Conservation (phyloP, 768 basidiomycete species). For the Calocybe indica region DNA sequence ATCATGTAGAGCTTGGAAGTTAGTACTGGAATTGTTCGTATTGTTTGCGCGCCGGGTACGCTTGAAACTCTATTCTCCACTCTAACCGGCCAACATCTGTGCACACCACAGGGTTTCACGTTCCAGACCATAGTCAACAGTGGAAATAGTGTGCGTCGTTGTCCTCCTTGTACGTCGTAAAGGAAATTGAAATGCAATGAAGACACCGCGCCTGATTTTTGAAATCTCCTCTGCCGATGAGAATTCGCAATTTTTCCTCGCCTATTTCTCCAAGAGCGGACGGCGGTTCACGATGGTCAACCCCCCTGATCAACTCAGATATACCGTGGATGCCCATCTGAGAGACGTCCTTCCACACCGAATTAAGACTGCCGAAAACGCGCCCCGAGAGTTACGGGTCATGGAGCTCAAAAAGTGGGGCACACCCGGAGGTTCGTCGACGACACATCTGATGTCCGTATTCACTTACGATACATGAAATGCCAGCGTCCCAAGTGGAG, state of each 20-base stretch:
- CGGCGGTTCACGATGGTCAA: conserved; percentile 45
- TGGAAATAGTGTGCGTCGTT: conserved; percentile 38
- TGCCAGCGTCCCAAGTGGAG: conserved; percentile 36
- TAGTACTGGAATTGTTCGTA: conserved; percentile 56
- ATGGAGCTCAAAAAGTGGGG: conserved; percentile 47
- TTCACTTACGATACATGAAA: no score
- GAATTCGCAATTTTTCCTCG: conserved; percentile 55
- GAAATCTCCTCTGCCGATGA: conserved; percentile 42
- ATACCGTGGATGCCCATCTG: conserved; percentile 33
- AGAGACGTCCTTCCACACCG: conserved; percentile 29
- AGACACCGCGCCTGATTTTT: conserved; percentile 65
- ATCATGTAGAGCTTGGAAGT: conserved; percentile 44
- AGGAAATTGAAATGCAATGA: not conserved
- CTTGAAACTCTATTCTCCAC: conserved; percentile 6
- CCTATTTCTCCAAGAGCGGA: conserved; percentile 57
- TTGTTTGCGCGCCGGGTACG: conserved; percentile 55
- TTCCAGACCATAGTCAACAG: conserved; percentile 60
- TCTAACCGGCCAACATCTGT: not conserved
- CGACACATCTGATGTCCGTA: not conserved
- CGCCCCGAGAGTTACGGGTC: conserved; percentile 45
- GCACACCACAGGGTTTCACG: conserved; percentile 53
- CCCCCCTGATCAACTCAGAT: conserved; percentile 36
- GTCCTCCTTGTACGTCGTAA: not conserved
- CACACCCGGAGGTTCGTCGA: conserved; percentile 23
- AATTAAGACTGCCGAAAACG: conserved; percentile 30